Conservation (phyloP, 2,329 filamentous ascomycete species). For the Lojkania enalia region DNA sequence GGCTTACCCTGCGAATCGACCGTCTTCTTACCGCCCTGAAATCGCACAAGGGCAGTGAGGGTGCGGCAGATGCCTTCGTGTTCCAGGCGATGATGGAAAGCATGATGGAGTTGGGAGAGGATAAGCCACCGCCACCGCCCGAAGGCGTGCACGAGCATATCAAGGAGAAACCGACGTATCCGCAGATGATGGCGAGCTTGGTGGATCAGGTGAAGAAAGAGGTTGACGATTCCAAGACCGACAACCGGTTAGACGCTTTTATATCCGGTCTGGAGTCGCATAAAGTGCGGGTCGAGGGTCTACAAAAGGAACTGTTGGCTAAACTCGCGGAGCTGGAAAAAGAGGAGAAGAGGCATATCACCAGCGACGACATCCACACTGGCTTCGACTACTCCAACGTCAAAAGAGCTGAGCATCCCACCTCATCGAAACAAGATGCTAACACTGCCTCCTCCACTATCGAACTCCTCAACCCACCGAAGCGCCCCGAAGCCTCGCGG, state of each 20-base stretch:
- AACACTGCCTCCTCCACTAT: constrained; percentile 46
- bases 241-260: constrained; percentile 71
- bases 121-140: constrained; percentile 76
- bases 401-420: constrained; percentile 40
- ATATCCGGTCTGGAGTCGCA: constrained; percentile 77
- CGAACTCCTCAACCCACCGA: constrained; percentile 75
- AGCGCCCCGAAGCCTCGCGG: constrained; percentile 41
- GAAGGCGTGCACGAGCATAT: constrained; percentile 77
- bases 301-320: constrained; percentile 73
- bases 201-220: constrained; percentile 91
- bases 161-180: constrained; percentile 79
- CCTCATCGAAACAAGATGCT: constrained; percentile 33
- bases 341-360: constrained; percentile 87
- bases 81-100: constrained; percentile 88
- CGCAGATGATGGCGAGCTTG: constrained; percentile 97
- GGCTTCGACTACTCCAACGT: constrained; percentile 90
- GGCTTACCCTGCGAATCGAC: constrained; percentile 81
- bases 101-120: constrained; percentile 60
- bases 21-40: constrained; percentile 74
- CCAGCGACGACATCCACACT: constrained; percentile 83
- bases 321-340: constrained; percentile 83
- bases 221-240: constrained; percentile 72
- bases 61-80: constrained; percentile 70
- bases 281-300: constrained; percentile 71
- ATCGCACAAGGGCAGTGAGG: constrained; percentile 63